A percentile compares a stretch with the other conserved stretches of the same genome.
These are phyloP conservation scores for Tylopilus intermedius DNA, from an alignment of 768 basidiomycete species.

Conservation along the genomic window DNA sequence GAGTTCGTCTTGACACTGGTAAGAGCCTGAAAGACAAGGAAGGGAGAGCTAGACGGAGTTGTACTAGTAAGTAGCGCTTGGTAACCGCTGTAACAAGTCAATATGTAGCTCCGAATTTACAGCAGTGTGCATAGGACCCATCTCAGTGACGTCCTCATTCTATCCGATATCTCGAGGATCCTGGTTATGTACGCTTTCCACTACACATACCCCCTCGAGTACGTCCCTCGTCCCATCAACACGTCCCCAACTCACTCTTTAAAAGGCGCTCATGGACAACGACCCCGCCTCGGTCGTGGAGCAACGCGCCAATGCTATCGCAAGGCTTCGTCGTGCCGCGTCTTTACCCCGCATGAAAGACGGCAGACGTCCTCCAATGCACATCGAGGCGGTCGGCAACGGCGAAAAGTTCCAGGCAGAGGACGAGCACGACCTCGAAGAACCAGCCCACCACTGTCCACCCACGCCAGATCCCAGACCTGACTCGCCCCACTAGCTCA, in stretches of 20 bases:
- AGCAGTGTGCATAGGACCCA: no score
- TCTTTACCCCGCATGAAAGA: conserved; percentile 90
- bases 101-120: no score
- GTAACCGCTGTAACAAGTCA: not conserved
- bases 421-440: conserved; percentile 8
- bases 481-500: not conserved
- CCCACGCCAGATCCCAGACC: conserved; percentile 22
- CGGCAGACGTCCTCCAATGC: not conserved
- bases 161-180: no score
- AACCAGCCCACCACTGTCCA: conserved; percentile 4
- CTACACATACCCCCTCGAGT: conserved; percentile 9
- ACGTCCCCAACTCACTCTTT: not conserved
- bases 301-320: conserved; percentile 82
- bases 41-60: no score
- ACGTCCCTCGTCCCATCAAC: not conserved
- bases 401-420: no score
- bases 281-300: conserved; percentile 52
- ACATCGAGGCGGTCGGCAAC: no score
- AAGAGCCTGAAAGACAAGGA: conserved; percentile 22
- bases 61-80: not conserved
- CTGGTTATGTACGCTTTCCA: conserved; percentile 18
- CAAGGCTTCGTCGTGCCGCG: conserved; percentile 87
- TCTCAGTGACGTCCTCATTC: no score
- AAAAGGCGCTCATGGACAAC: conserved; percentile 26
- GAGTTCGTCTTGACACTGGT: conserved; percentile 73